Base-by-base conservation (phyloP, 805 yeast species). In the Monosporozyma siamensis region DNA sequence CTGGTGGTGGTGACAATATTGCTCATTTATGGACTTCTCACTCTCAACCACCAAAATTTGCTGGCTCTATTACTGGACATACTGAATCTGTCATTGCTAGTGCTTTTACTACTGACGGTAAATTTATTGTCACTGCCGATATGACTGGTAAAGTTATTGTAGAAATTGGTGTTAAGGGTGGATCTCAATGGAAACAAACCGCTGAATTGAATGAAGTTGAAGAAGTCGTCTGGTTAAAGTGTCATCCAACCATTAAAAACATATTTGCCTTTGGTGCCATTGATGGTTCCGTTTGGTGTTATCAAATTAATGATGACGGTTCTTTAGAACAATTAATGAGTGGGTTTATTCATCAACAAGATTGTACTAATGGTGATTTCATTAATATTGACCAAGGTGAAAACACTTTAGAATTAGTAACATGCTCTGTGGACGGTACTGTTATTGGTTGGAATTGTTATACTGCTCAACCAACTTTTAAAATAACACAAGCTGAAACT, bases 221-320 rank as follows among this genome's bases (percentile, higher is more conserved):
- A 53, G 99, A 92, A 66, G 76, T 92, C 7, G 77, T 80, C 36
- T 88, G 95, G 94, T 70, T 90, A 41, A 63, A 71, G 24, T 72
- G 77, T 40, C 98, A 92, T 65, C 95, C 96, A 22, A 68, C 69
- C 17, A 81, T 80, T 56, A 74, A 80, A 20, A 52, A 55, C 12
- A 74, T 85, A 38, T 86, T 90, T 68, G 97, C 97, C 11, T 86
- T 85, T 58, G 97, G 97, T 48, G 90, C 87, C 18, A 68, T 71
- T 6, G 96, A 89, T 62, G 98, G 98, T 3, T 82, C 95, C 0
- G 94, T 89, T 3, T 90, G 96, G 95, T 86, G 82, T 22, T 92
- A 88, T 59, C 85, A 81, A 55, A 72, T 89, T 32, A 79, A 75
- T 69, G 47, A 50, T 9, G 62, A 64, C 20, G 75, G 82, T 40